These are phyloP conservation scores for Pichiaceae sp. DNA, from an alignment of 1,139 yeast species.

Conservation along the genomic window DNA sequence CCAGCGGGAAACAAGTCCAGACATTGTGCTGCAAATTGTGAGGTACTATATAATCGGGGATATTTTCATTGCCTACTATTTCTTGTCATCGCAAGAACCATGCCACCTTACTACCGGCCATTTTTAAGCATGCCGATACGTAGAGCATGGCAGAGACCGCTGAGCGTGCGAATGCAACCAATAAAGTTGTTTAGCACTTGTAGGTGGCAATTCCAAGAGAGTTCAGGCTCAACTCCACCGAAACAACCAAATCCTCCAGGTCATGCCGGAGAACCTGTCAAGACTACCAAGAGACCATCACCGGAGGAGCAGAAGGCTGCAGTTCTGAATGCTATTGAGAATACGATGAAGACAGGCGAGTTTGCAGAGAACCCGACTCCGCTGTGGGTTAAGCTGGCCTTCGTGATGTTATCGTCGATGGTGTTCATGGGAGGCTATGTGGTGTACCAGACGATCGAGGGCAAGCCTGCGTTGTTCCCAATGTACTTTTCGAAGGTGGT, in stretches of 20 bases:
- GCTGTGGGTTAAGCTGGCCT: constrained; percentile 6
- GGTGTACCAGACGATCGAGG: constrained; percentile 18
- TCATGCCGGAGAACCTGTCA: constrained; percentile 5
- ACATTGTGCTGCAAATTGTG: neutral
- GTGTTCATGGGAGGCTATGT: constrained; percentile 17
- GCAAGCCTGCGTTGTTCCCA: constrained; percentile 22
- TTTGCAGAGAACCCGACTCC: constrained; percentile 6
- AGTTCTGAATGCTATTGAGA: constrained; percentile 7
- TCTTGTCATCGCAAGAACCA: no score
- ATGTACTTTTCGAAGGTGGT: constrained; percentile 18
- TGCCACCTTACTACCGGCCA: no score
- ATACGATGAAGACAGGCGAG: constrained; percentile 9
- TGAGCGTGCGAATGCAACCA: no score
- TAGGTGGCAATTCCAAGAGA: no score
- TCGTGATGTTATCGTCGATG: constrained; percentile 10
- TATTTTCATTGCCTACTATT: no score
- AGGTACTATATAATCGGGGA: no score
- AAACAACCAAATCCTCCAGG: no score
- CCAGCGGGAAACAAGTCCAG: constrained; percentile 21
- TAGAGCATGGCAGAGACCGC: no score
- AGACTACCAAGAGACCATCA: constrained; percentile 6
- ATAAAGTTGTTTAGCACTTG: no score
- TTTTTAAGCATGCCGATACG: no score
- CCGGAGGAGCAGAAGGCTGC: constrained; percentile 1
- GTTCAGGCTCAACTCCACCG: no score